Evolutionary conservation across 2,329 filamentous ascomycete species (phyloP).

Genomic region (Clonostachys rosea): DNA sequence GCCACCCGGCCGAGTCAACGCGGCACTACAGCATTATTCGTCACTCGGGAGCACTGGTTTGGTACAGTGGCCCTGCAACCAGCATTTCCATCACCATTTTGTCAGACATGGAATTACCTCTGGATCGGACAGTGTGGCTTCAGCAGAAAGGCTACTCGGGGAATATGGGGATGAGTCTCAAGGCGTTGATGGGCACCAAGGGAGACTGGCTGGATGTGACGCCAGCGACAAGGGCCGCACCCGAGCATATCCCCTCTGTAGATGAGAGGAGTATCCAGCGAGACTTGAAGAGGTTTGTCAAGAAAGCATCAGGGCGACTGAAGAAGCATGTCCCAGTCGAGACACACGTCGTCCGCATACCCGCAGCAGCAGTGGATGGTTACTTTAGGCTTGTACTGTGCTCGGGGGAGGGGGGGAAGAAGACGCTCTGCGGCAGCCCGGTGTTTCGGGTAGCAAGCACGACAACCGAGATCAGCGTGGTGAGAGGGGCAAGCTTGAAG

Average conservation of each 20-base stretch:
- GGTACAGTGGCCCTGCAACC: slow-evolving; percentile 62
- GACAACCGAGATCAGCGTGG: slow-evolving; percentile 52
- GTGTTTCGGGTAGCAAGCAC: slow-evolving; percentile 67
- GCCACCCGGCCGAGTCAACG: slow-evolving; percentile 58
- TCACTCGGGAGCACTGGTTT: slow-evolving; percentile 59
- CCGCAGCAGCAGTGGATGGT: slow-evolving; percentile 57
- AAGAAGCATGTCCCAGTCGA: slow-evolving; percentile 51
- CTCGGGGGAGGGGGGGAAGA: slow-evolving; percentile 35
- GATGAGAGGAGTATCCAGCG: slow-evolving; percentile 66
- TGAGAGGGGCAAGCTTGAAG: slow-evolving; percentile 59
- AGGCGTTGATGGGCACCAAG: slow-evolving; percentile 55
- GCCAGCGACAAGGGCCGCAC: slow-evolving; percentile 39
- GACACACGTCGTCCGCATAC: slow-evolving; percentile 61
- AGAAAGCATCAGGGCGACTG: slow-evolving; percentile 42
- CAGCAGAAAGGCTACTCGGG: slow-evolving; percentile 66
- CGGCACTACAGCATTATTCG: slow-evolving; percentile 63
- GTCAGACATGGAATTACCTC: slow-evolving; percentile 48
- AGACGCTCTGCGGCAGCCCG: slow-evolving; percentile 59
- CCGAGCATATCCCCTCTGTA: slow-evolving; percentile 42
- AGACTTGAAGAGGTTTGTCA: slow-evolving; percentile 60
- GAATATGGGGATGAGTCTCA: slow-evolving; percentile 62
- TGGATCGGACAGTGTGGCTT: slow-evolving; percentile 58
- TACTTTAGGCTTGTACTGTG: slow-evolving; percentile 67
- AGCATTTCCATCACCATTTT: slow-evolving; percentile 62
- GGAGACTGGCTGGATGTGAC: slow-evolving; percentile 66